Percentiles rank a stretch among this genome's conserved stretches.
Evolutionary conservation across 2,329 filamentous ascomycete genomes (phyloP).

Genomic region (Trichoderma cornu-damae): DNA sequence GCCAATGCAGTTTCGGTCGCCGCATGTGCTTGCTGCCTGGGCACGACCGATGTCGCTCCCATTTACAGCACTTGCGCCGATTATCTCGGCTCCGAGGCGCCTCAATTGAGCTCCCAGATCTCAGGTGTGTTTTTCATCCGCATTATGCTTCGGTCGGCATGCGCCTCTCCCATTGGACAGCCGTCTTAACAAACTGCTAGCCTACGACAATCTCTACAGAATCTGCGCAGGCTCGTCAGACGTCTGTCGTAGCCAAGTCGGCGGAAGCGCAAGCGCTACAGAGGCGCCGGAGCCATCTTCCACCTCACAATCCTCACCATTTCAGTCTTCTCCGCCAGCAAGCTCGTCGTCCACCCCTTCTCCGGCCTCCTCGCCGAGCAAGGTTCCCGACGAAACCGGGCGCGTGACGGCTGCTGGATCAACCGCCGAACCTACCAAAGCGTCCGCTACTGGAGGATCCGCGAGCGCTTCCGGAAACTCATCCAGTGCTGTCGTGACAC

Average conservation of each 20-base stretch:
- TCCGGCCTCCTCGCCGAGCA: slow-evolving; percentile 4
- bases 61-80: slow-evolving; percentile 29
- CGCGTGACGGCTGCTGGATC: background rate
- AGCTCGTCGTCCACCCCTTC: background rate
- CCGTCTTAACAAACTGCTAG: slow-evolving; percentile 18
- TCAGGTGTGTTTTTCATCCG: slow-evolving; percentile 23
- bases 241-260: background rate
- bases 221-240: slow-evolving; percentile 20
- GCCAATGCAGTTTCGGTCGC: slow-evolving; percentile 25
- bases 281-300: background rate
- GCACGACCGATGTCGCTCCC: slow-evolving; percentile 22
- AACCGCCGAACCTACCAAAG: background rate
- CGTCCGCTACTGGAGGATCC: background rate
- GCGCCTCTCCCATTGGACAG: background rate
- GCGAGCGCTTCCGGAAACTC: background rate
- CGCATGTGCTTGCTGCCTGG: slow-evolving; percentile 30
- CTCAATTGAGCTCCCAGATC: slow-evolving; percentile 23
- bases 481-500: slow-evolving; percentile 8
- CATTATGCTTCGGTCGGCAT: background rate
- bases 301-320: background rate
- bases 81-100: slow-evolving; percentile 27
- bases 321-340: background rate
- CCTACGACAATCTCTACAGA: slow-evolving; percentile 27
- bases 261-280: background rate
- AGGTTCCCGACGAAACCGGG: background rate